A percentile compares a stretch with the other conserved stretches of the same genome.
These are phyloP conservation scores for Conticribra guillardii DNA, from an alignment of 108 stramenopile species.

Conservation along the genomic window DNA sequence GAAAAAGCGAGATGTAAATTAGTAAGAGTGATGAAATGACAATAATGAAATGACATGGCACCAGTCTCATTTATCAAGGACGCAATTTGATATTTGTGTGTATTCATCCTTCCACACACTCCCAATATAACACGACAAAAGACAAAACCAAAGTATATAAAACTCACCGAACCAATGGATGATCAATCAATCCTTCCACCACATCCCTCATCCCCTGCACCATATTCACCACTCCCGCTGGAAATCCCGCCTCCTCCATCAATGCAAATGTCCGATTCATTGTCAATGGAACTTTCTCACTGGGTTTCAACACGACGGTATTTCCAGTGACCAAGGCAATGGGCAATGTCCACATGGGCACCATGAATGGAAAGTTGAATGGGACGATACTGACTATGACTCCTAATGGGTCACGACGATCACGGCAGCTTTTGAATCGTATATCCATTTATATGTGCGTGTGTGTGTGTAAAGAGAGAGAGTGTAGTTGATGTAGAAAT, in stretches of 20 bases:
- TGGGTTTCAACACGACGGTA: slow-evolving; percentile 84
- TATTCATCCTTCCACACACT: too few relatives aligned
- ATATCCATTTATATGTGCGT: too few relatives aligned
- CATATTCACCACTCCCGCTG: slow-evolving; percentile 86
- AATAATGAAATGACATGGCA: too few relatives aligned
- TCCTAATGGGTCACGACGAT: slow-evolving; percentile 89
- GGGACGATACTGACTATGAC: slow-evolving; percentile 94
- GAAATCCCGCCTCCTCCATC: slow-evolving; percentile 81
- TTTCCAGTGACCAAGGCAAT: slow-evolving; percentile 95
- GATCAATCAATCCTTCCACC: slow-evolving; percentile 73
- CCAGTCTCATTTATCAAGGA: too few relatives aligned
- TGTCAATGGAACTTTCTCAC: slow-evolving; percentile 91
- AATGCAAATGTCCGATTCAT: slow-evolving; percentile 69
- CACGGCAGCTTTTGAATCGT: slow-evolving; percentile 59
- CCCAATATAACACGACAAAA: too few relatives aligned
- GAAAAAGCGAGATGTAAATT: too few relatives aligned
- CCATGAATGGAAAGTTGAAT: slow-evolving; percentile 92
- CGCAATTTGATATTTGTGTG: too few relatives aligned
- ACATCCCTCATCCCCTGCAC: slow-evolving; percentile 74
- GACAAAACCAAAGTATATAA: too few relatives aligned
- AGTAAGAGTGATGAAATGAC: too few relatives aligned
- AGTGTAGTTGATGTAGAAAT: too few relatives aligned
- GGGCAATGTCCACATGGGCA: slow-evolving; percentile 89
- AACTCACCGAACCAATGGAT: slow-evolving; percentile 61
- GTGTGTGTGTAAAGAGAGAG: too few relatives aligned